Evolutionary conservation across 768 basidiomycete genomes (phyloP).

Genomic region (Mycena belliarum): DNA sequence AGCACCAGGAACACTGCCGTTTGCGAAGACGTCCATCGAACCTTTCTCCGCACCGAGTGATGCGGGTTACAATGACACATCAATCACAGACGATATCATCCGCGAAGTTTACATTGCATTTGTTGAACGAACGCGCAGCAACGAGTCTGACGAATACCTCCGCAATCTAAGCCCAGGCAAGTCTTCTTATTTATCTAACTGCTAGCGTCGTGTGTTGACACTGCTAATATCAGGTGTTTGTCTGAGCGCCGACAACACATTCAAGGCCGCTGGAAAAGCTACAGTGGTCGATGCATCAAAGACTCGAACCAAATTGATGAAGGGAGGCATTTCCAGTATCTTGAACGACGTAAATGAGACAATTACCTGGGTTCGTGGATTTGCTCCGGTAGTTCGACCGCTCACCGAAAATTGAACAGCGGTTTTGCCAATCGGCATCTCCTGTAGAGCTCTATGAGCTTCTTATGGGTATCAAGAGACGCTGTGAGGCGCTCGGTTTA

Average conservation of each 20-base stretch:
- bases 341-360: not conserved
- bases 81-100: conserved; percentile 24
- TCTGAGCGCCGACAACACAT: conserved; percentile 15
- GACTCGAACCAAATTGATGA: conserved; percentile 4
- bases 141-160: conserved; percentile 21
- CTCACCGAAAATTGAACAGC: not conserved
- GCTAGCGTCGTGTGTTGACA: not conserved
- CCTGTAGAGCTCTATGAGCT: conserved; percentile 4
- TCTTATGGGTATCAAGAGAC: conserved; percentile 3
- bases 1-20: not conserved
- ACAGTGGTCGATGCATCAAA: conserved; percentile 9
- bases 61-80: not conserved
- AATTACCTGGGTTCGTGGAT: not conserved
- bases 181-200: not conserved
- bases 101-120: conserved; percentile 23
- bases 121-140: conserved; percentile 8
- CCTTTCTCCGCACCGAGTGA: not conserved
- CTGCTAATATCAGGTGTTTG: not conserved
- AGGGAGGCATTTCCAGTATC: not conserved
- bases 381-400: no score
- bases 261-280: conserved; percentile 16
- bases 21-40: not conserved
- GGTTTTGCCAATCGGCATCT: conserved; percentile 12
- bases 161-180: conserved; percentile 19
- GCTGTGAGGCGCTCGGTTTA: conserved; percentile 2